Conservation (phyloP, 305 asterid species). For the Fraxinus latifolia region DNA sequence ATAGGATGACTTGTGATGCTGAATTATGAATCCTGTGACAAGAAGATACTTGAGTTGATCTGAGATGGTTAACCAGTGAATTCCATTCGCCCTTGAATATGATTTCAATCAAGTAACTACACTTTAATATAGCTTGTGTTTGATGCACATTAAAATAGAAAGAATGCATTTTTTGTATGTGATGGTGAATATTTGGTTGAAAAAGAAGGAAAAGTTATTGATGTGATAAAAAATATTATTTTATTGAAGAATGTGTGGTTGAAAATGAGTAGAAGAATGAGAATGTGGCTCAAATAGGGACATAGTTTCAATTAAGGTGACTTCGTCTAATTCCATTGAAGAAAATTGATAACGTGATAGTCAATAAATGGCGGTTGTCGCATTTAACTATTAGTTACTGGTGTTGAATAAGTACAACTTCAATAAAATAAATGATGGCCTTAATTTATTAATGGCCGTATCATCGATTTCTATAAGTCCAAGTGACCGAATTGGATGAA, state of each 20-base stretch:
- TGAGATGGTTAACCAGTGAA: neutral
- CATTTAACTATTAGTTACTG: neutral
- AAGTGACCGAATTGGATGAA: neutral
- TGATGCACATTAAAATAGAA: too few relatives aligned
- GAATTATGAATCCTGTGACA: neutral
- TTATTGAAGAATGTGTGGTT: too few relatives aligned
- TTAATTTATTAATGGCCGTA: neutral
- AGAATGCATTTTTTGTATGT: too few relatives aligned
- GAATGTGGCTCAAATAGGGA: too few relatives aligned
- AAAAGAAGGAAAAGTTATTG: too few relatives aligned
- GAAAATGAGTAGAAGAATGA: too few relatives aligned
- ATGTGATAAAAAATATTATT: too few relatives aligned
- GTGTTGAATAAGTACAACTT: neutral
- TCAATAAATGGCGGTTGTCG: neutral
- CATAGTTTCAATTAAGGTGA: neutral
- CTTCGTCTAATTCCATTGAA: neutral
- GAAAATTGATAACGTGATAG: neutral
- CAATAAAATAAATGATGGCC: neutral
- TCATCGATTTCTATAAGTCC: neutral
- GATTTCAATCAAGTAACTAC: neutral
- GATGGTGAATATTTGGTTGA: too few relatives aligned
- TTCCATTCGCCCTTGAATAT: neutral
- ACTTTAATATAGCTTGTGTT: neutral
- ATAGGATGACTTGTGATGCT: neutral
- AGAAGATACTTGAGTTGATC: conserved; percentile 15